Conservation (phyloP, 495 filamentous ascomycete species). For the Penicillium riverlandense region DNA sequence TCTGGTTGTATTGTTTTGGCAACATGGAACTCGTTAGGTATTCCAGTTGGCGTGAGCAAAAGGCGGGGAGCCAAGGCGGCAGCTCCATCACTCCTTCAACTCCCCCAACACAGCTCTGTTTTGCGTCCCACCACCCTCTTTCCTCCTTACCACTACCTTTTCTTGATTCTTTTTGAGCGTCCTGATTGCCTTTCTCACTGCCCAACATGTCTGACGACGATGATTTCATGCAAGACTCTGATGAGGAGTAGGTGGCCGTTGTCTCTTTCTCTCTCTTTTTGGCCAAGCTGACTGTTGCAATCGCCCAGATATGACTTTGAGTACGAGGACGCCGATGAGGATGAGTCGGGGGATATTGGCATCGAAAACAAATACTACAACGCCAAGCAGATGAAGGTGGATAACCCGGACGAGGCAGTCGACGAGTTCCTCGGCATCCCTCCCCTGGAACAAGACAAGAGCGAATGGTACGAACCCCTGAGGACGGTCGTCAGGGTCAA, state of each 20-base stretch:
- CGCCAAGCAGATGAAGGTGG: constrained; percentile 90
- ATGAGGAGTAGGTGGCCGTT: constrained; percentile 56
- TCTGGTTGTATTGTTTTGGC: no score
- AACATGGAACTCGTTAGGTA: no score
- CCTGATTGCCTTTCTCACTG: neutral
- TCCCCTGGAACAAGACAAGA: constrained; percentile 78
- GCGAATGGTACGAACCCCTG: constrained; percentile 62
- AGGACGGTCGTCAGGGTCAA: neutral
- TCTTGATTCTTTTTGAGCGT: neutral
- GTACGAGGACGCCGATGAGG: constrained; percentile 87
- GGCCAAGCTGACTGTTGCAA: constrained; percentile 8
- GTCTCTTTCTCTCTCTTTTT: constrained; percentile 1
- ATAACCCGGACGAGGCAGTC: constrained; percentile 80
- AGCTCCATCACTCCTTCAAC: no score
- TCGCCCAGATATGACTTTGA: constrained; percentile 88
- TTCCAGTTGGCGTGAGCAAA: no score
- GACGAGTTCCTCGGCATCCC: constrained; percentile 87
- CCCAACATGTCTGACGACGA: constrained; percentile 84
- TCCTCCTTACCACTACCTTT: neutral
- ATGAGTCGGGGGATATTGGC: constrained; percentile 80
- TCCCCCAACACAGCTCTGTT: neutral
- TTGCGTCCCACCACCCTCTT: neutral
- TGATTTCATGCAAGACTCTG: constrained; percentile 98
- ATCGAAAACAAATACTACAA: constrained; percentile 99
- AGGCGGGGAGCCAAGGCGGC: no score